Evolutionary conservation across 2,329 filamentous ascomycete species (phyloP), one percentile per base, ranked within the genome.

Genomic region (Triangularia verruculosa): DNA sequence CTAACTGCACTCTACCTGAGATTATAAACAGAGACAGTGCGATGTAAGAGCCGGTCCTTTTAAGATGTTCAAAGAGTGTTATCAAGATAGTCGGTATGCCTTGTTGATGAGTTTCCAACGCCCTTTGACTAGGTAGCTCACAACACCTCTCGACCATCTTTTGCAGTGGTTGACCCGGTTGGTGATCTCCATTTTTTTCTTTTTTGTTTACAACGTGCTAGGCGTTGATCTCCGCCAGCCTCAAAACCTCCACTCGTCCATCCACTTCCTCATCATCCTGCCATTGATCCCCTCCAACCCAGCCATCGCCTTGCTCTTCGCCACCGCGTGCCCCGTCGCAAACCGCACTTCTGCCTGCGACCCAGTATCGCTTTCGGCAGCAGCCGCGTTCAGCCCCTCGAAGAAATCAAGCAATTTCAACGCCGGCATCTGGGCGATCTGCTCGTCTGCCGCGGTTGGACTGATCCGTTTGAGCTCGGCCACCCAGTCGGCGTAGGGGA

Each of bases 351-450:
- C 25, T 6, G 15, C 22, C 51, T 54, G 51, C 15, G 12, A 12
- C 2, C 39, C 7, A n/a, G 9, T 9, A 2, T 54, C 51, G 3
- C 22, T n/a, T 15, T 11, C 51, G 15, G 12, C n/a, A 4, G 20
- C 5, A 25, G 28, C 28, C n/a, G n/a, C 17, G 8, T 28, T 24
- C 20, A 57, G 13, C 8, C 28, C 28, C 30, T 34, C 55, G 30
- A 34, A 57, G 17, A 57, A 57, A n/a, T 57, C 55, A 4, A 57
- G 27, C 13, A 57, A 9, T 13, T 57, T 57, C 55, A 57, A 34
- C 55, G 28, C 55, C 1, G 55, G 55, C 55, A 57, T 57, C 17
- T 32, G 28, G 6, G 39, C 30, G 22, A 57, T 34, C 8, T 57
- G 27, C 22, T 57, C 30, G 24, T 57, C 55, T 3, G 55, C 43